A percentile compares a stretch with the other conserved stretches of the same genome.
phyloP scores from a whole-genome alignment of 169 alveolate species.

The Cryptosporidium meleagridis region DNA sequence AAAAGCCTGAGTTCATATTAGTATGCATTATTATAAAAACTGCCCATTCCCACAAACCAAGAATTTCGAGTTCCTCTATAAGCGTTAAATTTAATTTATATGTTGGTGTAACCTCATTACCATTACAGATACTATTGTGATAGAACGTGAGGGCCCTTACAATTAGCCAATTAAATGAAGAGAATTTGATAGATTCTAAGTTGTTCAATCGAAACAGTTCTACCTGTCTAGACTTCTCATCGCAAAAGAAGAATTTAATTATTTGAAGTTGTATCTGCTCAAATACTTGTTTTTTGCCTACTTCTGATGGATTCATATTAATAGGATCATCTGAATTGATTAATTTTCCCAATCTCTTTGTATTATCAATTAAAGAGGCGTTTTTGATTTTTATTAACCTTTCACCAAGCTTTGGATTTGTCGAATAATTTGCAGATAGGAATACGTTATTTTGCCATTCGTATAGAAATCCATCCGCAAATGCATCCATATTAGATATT shows the following conservation, averaged over 20 bases:
- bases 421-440: not conserved
- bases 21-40: conserved; percentile 20
- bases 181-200: not conserved
- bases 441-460: not conserved
- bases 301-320: not conserved
- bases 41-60: conserved; percentile 73
- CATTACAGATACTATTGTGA: not conserved
- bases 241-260: conserved; percentile 12
- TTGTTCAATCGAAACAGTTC: not conserved
- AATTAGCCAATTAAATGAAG: conserved; percentile 35
- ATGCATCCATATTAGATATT: not conserved
- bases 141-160: conserved; percentile 12
- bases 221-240: not conserved
- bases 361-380: not conserved
- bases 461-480: not conserved
- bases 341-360: not conserved
- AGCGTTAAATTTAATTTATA: conserved; percentile 17
- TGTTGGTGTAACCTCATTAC: not conserved
- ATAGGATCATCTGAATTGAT: not conserved
- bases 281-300: not conserved
- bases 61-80: conserved; percentile 33
- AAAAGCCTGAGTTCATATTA: not conserved
- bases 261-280: conserved; percentile 33
- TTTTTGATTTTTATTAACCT: not conserved
- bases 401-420: not conserved